Evolutionary conservation across 2,329 filamentous ascomycete genomes (phyloP).

Genomic region (Graphiopsis chlorocephala): DNA sequence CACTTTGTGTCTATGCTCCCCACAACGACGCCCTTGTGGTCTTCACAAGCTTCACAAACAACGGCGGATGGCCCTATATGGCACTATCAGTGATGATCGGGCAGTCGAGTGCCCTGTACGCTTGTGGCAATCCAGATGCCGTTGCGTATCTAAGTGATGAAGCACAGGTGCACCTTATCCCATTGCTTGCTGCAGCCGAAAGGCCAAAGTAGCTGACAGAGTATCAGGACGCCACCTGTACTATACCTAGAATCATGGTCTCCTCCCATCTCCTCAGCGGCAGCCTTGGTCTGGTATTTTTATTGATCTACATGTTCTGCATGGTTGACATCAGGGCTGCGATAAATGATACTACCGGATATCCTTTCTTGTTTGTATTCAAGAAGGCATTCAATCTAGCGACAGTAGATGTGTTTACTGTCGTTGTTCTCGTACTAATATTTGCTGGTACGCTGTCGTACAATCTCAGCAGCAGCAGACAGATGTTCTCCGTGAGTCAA

Average conservation of each 20-base stretch:
- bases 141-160: slow-evolving; percentile 35
- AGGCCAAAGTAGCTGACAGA: neutral
- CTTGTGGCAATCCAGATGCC: slow-evolving; percentile 25
- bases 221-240: slow-evolving; percentile 15
- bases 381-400: slow-evolving; percentile 31
- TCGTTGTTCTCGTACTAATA: slow-evolving; percentile 26
- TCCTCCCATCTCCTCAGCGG: slow-evolving; percentile 18
- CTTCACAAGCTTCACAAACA: slow-evolving; percentile 38
- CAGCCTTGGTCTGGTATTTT: neutral
- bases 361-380: slow-evolving; percentile 38
- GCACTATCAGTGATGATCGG: slow-evolving; percentile 33
- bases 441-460: slow-evolving; percentile 23
- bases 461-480: neutral
- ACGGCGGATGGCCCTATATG: slow-evolving; percentile 38
- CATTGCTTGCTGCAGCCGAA: neutral
- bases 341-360: slow-evolving; percentile 29
- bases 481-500: slow-evolving; percentile 5
- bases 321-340: slow-evolving; percentile 29
- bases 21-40: slow-evolving; percentile 26
- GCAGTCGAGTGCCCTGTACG: slow-evolving; percentile 28
- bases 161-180: slow-evolving; percentile 19
- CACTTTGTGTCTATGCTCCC: slow-evolving; percentile 35
- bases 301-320: slow-evolving; percentile 30
- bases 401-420: slow-evolving; percentile 21
- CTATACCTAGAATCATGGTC: slow-evolving; percentile 20